These are phyloP conservation scores for Penicillium sp. DNA, from an alignment of 2,329 filamentous ascomycete genomes.

Conservation along the genomic window DNA sequence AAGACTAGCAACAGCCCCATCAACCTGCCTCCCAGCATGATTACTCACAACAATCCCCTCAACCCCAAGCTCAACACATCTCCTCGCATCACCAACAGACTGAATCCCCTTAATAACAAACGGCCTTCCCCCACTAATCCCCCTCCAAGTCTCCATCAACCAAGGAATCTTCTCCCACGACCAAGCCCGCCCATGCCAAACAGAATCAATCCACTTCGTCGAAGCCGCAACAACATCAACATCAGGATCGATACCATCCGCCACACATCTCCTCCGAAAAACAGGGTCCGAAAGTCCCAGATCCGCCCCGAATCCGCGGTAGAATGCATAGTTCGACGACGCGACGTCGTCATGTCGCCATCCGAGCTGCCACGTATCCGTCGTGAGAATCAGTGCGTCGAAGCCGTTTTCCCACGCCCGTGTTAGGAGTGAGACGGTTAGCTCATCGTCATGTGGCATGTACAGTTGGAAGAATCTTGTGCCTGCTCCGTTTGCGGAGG, in stretches of 20 bases:
- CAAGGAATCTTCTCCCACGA: constrained; percentile 67
- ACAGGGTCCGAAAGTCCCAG: constrained; percentile 59
- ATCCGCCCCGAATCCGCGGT: constrained; percentile 57
- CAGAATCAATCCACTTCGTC: constrained; percentile 62
- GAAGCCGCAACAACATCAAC: constrained; percentile 54
- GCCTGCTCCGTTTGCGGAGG: constrained; percentile 50
- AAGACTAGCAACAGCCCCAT: constrained; percentile 58
- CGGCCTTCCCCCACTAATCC: constrained; percentile 54
- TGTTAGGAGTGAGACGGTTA: constrained; percentile 56
- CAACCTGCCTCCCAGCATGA: constrained; percentile 66
- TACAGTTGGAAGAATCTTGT: constrained; percentile 63
- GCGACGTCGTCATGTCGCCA: constrained; percentile 60
- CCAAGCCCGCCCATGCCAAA: constrained; percentile 63
- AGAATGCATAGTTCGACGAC: constrained; percentile 61
- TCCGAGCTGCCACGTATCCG: constrained; percentile 63
- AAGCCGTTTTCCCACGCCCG: constrained; percentile 56
- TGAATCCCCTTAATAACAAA: constrained; percentile 71
- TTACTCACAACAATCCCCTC: constrained; percentile 69
- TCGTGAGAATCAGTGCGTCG: constrained; percentile 57
- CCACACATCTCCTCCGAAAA: constrained; percentile 53
- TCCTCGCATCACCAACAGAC: constrained; percentile 60
- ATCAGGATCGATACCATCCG: constrained; percentile 53
- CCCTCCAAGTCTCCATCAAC: constrained; percentile 58
- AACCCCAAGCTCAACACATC: constrained; percentile 58
- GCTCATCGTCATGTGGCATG: constrained; percentile 60